These are phyloP conservation scores for Casuarina equisetifolia DNA, from an alignment of 306 rosid genomes.

Conservation along the genomic window DNA sequence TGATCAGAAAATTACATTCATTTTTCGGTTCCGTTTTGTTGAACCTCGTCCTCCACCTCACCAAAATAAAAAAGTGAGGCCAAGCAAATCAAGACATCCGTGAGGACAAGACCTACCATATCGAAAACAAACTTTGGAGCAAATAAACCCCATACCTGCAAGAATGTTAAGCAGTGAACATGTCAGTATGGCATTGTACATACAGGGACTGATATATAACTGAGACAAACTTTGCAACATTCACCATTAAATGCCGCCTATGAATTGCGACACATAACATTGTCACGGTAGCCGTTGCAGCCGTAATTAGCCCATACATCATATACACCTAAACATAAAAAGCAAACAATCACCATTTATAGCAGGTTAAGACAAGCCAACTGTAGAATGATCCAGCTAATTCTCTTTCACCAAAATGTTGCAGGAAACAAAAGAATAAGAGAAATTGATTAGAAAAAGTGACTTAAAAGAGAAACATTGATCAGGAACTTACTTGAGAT, in stretches of 20 bases:
- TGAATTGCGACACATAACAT: slow-evolving; percentile 83
- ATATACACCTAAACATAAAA: slow-evolving; percentile 58
- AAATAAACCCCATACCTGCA: slow-evolving; percentile 98
- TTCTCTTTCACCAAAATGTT: too few species aligned
- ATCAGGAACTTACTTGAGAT: slow-evolving; percentile 61
- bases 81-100: slow-evolving; percentile 66
- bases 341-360: slow-evolving; percentile 1
- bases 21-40: slow-evolving; percentile 19
- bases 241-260: slow-evolving; percentile 98
- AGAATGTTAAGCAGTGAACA: slow-evolving; percentile 11
- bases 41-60: slow-evolving; percentile 31
- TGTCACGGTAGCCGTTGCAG: slow-evolving; percentile 62
- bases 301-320: slow-evolving; percentile 65
- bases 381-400: slow-evolving; percentile 22
- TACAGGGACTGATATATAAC: background rate
- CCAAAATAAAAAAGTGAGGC: slow-evolving; percentile 71
- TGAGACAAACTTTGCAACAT: background rate
- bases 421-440: background rate
- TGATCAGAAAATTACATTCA: background rate
- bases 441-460: background rate
- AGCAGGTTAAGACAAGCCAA: slow-evolving; percentile 9
- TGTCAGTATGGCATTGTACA: slow-evolving; percentile 9
- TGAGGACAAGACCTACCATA: slow-evolving; percentile 63
- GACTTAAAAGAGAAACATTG: background rate
- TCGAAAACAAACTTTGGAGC: slow-evolving; percentile 96